These are phyloP conservation scores for Massarina eburnea DNA, from an alignment of 2,329 filamentous ascomycete genomes.

Conservation along the genomic window DNA sequence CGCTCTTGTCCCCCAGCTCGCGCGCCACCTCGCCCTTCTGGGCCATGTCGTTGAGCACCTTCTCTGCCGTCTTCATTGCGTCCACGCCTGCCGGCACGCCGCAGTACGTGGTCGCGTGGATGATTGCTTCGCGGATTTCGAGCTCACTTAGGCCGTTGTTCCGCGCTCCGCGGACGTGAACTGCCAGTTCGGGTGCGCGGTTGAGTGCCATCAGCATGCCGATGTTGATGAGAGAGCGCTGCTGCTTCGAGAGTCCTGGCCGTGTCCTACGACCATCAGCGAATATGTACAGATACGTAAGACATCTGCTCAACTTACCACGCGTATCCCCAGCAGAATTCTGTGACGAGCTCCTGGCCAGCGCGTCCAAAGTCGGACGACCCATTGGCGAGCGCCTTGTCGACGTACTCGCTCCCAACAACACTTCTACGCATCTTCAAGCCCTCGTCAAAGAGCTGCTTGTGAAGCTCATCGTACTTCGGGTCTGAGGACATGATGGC, in stretches of 20 bases:
- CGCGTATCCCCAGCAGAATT: conserved; percentile 65
- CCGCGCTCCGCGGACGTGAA: conserved; percentile 64
- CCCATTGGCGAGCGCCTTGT: conserved; percentile 57
- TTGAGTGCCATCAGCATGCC: conserved; percentile 67
- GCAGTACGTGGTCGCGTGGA: conserved; percentile 55
- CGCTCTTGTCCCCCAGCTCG: conserved; percentile 34
- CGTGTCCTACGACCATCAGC: conserved; percentile 43
- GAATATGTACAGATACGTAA: background rate
- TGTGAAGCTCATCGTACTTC: conserved; percentile 49
- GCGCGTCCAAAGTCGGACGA: conserved; percentile 61
- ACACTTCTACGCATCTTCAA: conserved; percentile 62
- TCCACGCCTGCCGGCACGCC: conserved; percentile 59
- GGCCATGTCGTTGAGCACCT: conserved; percentile 55
- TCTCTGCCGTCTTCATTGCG: conserved; percentile 56
- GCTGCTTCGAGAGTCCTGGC: conserved; percentile 62
- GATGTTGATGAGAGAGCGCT: conserved; percentile 64
- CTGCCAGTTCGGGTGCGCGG: conserved; percentile 59
- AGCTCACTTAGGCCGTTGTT: conserved; percentile 64
- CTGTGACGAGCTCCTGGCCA: conserved; percentile 64
- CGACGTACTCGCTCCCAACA: conserved; percentile 63
- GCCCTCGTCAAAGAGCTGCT: conserved; percentile 62
- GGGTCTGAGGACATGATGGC: conserved; percentile 46
- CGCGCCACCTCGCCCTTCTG: conserved; percentile 46
- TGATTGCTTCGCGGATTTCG: conserved; percentile 63
- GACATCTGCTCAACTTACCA: conserved; percentile 45